Base-by-base conservation (phyloP, 2,329 filamentous ascomycete genomes). In the Fusarium floridanum region DNA sequence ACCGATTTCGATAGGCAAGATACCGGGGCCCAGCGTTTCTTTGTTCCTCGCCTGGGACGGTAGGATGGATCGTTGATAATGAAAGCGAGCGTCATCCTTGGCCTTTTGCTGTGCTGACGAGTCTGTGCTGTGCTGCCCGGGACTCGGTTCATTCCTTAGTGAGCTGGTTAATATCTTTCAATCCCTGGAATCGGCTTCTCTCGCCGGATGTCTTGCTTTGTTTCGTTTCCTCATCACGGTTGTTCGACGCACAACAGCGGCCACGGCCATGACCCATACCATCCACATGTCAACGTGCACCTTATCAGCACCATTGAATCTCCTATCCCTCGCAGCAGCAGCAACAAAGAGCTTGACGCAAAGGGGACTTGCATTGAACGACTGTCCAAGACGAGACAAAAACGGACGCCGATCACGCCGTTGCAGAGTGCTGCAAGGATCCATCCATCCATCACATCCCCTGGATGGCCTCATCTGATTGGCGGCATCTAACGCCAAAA, bases 401-500 rank as follows among this genome's bases (percentile, higher is more conserved):
- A 74, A 66, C 61, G 59, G 57, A 74, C 59, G 71, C 68, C 57
- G 72, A 78, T 74, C 76, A 74, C 70, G 70, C 76, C 74, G 76
- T 78, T 78, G 67, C 66, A 73, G 65, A 75, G 70, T 61, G 56
- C 62, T 72, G 73, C 76, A 76, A 67, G 73, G 75, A 72, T 76
- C 43, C 64, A 64, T 67, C 61, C 57, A 65, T 64, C 69, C 72
- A 70, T 68, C 70, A 69, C 72, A 74, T 74, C 76, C 68, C 76
- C 76, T 78, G 76, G 74, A 75, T 61, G 50, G 39, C 64, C 63
- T 64, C 59, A 34, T 62, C 57, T 77, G 67, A 78, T 78, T 78
- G 76, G 76, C 72, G 72, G 74, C 64, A 67, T 68, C 68, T 57
- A 62, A 75, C 69, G 72, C 72, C 72, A 75, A 70, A 75, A 75